Conservation (phyloP, 164 flowering plant genomes). For the Amborella trichopoda region DNA sequence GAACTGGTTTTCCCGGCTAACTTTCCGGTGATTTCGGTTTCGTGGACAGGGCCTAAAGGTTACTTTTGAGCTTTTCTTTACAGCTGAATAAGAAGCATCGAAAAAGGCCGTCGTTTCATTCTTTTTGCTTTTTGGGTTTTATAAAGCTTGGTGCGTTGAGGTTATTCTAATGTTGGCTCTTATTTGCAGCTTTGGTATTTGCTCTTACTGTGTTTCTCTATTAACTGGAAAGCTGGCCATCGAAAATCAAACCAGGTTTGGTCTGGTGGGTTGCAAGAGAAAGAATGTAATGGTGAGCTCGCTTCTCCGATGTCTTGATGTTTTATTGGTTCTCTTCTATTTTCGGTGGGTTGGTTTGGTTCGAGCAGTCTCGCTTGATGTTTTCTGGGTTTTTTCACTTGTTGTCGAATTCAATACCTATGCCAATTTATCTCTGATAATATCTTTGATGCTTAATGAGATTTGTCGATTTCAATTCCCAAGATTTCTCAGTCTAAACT, state of each 20-base stretch:
- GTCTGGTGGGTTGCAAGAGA: conserved; percentile 13
- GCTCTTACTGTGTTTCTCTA: neutral
- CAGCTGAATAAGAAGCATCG: neutral
- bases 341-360: neutral
- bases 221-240: conserved; percentile 20
- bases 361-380: neutral
- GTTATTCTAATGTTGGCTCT: conserved; percentile 3
- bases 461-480: too few relatives aligned
- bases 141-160: too few relatives aligned
- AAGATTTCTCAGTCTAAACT: too few relatives aligned
- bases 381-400: neutral
- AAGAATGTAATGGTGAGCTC: conserved; percentile 19
- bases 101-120: conserved; percentile 3
- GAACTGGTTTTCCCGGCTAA: too few relatives aligned
- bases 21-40: too few relatives aligned
- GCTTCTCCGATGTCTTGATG: neutral
- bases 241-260: conserved; percentile 14
- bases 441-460: too few relatives aligned
- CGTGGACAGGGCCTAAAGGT: too few relatives aligned
- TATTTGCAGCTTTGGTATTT: neutral
- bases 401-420: too few relatives aligned
- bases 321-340: neutral
- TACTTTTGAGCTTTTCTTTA: neutral
- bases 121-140: conserved; percentile 2
- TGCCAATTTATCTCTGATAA: too few relatives aligned